Conservation (phyloP, 495 filamentous ascomycete genomes). For the Podospora pseudoanserina region DNA sequence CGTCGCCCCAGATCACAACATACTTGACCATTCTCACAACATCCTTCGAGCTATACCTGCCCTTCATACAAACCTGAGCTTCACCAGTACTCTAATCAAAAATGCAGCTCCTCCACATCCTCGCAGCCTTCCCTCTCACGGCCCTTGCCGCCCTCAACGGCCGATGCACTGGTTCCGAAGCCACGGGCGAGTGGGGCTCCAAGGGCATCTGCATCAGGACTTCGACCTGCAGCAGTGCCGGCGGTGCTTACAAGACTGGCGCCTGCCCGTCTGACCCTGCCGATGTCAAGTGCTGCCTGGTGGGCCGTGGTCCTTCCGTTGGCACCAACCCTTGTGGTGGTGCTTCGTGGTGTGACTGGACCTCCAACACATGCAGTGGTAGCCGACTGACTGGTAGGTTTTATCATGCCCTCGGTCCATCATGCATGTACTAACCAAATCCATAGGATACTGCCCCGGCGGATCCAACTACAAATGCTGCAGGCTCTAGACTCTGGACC, state of each 20-base stretch:
- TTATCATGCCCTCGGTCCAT: neutral
- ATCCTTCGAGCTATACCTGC: neutral
- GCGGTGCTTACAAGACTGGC: neutral
- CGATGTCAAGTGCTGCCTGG: conserved; percentile 17
- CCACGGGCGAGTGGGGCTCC: conserved; percentile 8
- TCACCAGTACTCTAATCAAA: too few relatives aligned
- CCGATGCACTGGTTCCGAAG: conserved; percentile 16
- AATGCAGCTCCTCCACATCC: neutral
- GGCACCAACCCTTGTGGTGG: neutral
- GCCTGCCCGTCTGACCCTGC: conserved; percentile 11
- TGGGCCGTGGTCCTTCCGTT: neutral
- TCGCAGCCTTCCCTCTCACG: neutral
- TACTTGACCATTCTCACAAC: neutral
- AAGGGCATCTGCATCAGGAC: conserved; percentile 15
- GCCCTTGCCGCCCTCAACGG: conserved; percentile 15
- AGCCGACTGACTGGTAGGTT: neutral
- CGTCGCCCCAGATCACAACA: neutral
- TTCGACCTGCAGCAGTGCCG: neutral
- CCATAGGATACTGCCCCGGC: neutral
- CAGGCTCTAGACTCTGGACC: neutral
- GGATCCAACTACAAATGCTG: neutral
- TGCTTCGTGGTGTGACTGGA: neutral
- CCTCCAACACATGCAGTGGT: neutral
- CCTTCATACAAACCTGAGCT: too few relatives aligned
- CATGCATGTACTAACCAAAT: neutral